phyloP scores from a whole-genome alignment of 179 eudicot species.

The Amaranthus tricolor region DNA sequence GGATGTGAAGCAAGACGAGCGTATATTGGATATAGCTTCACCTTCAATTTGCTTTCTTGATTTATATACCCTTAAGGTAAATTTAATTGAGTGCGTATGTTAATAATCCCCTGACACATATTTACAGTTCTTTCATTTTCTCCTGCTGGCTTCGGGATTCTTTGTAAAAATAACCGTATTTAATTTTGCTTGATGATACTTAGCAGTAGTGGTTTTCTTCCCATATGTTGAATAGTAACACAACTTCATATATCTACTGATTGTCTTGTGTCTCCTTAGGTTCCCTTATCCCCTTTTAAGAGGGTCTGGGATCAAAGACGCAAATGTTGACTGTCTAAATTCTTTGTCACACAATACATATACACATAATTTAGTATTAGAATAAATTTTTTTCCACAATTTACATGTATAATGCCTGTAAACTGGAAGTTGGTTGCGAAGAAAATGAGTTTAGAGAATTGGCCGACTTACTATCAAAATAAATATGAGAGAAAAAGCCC shows the following conservation, averaged over 20 bases:
- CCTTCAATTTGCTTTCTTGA: slow-evolving; percentile 91
- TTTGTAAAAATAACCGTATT: not conserved
- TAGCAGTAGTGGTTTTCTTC: not conserved
- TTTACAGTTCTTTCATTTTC: not conserved
- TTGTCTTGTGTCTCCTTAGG: too few relatives aligned
- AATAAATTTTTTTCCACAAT: too few relatives aligned
- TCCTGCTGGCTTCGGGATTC: not conserved
- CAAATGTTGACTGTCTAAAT: too few relatives aligned
- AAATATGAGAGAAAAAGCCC: slow-evolving; percentile 69
- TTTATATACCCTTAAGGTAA: slow-evolving; percentile 69
- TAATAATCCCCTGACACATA: too few relatives aligned
- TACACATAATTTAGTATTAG: too few relatives aligned
- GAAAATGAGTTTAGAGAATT: slow-evolving; percentile 59
- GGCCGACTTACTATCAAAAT: slow-evolving; percentile 78
- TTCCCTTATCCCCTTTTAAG: too few relatives aligned
- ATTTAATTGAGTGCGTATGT: slow-evolving; percentile 6
- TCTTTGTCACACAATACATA: too few relatives aligned
- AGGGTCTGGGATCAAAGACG: too few relatives aligned
- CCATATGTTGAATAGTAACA: too few relatives aligned
- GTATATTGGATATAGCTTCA: slow-evolving; percentile 46
- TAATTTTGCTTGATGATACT: not conserved
- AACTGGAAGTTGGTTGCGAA: slow-evolving; percentile 61
- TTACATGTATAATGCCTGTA: slow-evolving; percentile 79
- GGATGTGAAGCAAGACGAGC: slow-evolving; percentile 33
- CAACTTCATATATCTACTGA: too few relatives aligned